A percentile compares a stretch with the other conserved stretches of the same genome.
These are phyloP conservation scores for Flagelloscypha sp. DNA, from an alignment of 768 basidiomycete species.

Conservation along the genomic window DNA sequence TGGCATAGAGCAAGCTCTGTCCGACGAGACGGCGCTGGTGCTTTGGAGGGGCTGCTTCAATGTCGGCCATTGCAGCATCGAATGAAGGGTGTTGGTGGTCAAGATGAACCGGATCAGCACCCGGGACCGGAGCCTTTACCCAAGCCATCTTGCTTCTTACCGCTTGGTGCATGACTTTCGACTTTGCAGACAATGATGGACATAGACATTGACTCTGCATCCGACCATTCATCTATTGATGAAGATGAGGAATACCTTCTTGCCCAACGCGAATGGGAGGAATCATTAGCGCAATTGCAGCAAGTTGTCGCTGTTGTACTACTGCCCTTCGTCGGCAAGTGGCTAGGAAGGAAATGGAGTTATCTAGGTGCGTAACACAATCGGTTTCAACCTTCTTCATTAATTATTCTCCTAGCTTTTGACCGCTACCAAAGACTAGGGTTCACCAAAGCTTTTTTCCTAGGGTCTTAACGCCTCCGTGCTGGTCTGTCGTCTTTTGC, in stretches of 20 bases:
- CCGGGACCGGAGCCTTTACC: too few relatives aligned
- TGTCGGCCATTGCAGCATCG: constrained; percentile 50
- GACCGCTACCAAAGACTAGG: constrained; percentile 64
- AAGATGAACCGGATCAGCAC: too few relatives aligned
- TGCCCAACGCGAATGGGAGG: constrained; percentile 90
- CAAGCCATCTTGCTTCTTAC: too few relatives aligned
- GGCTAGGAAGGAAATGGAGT: constrained; percentile 78
- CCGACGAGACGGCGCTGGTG: constrained; percentile 57
- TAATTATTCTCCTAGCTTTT: constrained; percentile 42
- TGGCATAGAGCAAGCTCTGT: constrained; percentile 67
- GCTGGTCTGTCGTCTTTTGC: too few relatives aligned
- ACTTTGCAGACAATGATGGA: too few relatives aligned
- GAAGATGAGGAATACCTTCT: constrained; percentile 64
- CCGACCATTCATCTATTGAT: constrained; percentile 48
- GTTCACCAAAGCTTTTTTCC: constrained; percentile 54
- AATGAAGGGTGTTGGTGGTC: constrained; percentile 15
- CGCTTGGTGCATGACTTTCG: too few relatives aligned
- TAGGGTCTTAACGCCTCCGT: constrained; percentile 27
- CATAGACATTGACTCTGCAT: too few relatives aligned
- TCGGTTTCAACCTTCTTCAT: constrained; percentile 6
- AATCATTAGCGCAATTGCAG: constrained; percentile 77
- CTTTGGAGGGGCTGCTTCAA: constrained; percentile 18
- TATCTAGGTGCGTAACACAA: constrained; percentile 60
- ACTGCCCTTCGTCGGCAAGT: constrained; percentile 83
- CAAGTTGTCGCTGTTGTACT: constrained; percentile 73